phyloP scores from a whole-genome alignment of 768 basidiomycete species.

The Suillus subalutaceus region DNA sequence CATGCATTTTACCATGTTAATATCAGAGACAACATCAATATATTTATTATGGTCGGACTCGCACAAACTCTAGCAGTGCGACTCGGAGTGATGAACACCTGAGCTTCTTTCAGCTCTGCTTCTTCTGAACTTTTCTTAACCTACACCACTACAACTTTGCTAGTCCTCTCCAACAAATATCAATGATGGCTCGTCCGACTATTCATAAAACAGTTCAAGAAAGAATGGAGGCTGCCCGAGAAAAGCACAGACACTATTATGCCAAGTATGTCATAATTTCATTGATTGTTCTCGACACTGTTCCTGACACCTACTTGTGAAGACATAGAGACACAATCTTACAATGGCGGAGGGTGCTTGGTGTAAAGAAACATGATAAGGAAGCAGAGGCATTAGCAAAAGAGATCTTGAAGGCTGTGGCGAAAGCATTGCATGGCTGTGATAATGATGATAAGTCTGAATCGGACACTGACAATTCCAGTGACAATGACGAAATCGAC shows the following conservation, averaged over 20 bases:
- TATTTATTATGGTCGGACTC: not conserved
- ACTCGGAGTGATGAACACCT: too few relatives aligned
- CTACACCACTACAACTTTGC: not conserved
- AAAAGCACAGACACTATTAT: not conserved
- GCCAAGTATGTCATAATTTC: not conserved
- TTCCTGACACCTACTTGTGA: not conserved
- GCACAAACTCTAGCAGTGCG: too few relatives aligned
- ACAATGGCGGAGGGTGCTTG: not conserved
- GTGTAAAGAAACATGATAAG: not conserved
- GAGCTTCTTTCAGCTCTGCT: slow-evolving; percentile 1
- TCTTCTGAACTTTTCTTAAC: slow-evolving; percentile 1
- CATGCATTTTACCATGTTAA: not conserved
- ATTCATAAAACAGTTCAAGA: not conserved
- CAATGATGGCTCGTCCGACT: not conserved
- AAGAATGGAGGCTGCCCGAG: not conserved
- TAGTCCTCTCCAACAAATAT: too few relatives aligned
- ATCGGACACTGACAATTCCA: not conserved
- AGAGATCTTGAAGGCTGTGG: not conserved
- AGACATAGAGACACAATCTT: not conserved
- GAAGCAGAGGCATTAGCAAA: not conserved
- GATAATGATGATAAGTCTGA: not conserved
- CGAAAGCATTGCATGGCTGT: not conserved
- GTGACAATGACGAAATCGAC: not conserved
- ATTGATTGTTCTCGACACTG: not conserved
- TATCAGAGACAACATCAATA: not conserved